Conservation (phyloP, 2,329 filamentous ascomycete genomes). For the Penicillium griseofulvum region DNA sequence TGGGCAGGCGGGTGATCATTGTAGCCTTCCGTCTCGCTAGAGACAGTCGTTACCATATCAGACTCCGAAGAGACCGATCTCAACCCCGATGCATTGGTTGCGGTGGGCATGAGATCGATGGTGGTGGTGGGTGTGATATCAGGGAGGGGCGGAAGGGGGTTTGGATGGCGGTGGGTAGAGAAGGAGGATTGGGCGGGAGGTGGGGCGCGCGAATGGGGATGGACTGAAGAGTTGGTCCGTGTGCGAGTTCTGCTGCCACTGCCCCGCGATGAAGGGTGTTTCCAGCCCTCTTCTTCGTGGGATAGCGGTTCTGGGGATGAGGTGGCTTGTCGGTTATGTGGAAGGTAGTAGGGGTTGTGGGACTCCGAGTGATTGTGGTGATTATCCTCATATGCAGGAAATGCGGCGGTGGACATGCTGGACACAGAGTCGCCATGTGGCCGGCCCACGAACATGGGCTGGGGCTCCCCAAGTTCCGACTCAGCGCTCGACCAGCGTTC, state of each 20-base stretch:
- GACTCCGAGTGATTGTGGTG: constrained; percentile 23
- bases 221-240: constrained; percentile 20
- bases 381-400: constrained; percentile 29
- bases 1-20: constrained; percentile 4
- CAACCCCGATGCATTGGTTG: constrained; percentile 3
- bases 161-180: constrained; percentile 27
- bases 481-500: constrained; percentile 27
- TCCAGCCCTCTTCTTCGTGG: constrained; percentile 16
- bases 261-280: constrained; percentile 3
- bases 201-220: constrained; percentile 14
- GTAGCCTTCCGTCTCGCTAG: constrained; percentile 15
- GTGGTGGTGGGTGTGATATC: constrained; percentile 24
- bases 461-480: constrained; percentile 21
- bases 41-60: constrained; percentile 25
- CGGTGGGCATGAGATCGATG: constrained; percentile 1
- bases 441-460: constrained; percentile 16
- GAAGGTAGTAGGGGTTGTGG: constrained; percentile 26
- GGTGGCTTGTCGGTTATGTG: constrained; percentile 12
- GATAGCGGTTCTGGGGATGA: constrained; percentile 14
- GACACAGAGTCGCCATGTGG: constrained; percentile 25
- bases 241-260: constrained; percentile 10
- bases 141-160: constrained; percentile 34
- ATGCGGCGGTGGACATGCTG: constrained; percentile 25
- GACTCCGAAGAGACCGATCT: constrained; percentile 19
- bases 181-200: constrained; percentile 23